phyloP scores from a whole-genome alignment of 2,329 filamentous ascomycete species.

The Xylariaceae sp. region DNA sequence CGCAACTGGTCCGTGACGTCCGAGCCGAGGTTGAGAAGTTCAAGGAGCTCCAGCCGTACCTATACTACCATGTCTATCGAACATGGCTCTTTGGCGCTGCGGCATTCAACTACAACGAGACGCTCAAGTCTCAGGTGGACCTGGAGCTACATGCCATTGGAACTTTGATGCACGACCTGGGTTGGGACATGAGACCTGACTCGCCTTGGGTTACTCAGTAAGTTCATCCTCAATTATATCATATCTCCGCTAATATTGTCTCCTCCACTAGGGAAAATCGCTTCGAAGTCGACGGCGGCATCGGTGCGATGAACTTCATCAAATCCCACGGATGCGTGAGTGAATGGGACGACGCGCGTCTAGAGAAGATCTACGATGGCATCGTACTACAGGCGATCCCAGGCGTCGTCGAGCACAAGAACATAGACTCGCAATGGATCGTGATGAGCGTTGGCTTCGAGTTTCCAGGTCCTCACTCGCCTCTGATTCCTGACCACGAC shows the following conservation, averaged over 20 bases:
- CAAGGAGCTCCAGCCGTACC: slow-evolving; percentile 3
- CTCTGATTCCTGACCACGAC: slow-evolving; percentile 2
- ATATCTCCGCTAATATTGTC: not conserved
- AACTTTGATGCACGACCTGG: slow-evolving; percentile 8
- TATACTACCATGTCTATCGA: slow-evolving; percentile 6
- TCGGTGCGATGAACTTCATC: slow-evolving; percentile 1
- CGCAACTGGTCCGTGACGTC: slow-evolving; percentile 5
- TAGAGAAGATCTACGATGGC: slow-evolving; percentile 6
- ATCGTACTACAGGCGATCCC: slow-evolving; percentile 5
- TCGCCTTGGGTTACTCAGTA: not conserved
- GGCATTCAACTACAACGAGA: slow-evolving; percentile 9
- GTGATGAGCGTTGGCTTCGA: slow-evolving; percentile 7
- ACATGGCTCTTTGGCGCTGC: slow-evolving; percentile 9
- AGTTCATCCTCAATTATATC: not conserved
- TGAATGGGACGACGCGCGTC: slow-evolving; percentile 2
- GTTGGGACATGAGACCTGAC: slow-evolving; percentile 8
- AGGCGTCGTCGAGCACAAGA: slow-evolving; percentile 1
- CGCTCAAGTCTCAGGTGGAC: slow-evolving; percentile 5
- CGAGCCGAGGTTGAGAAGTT: slow-evolving; percentile 4
- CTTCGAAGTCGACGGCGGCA: slow-evolving; percentile 6
- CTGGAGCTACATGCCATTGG: slow-evolving; percentile 8
- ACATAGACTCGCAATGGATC: slow-evolving; percentile 3
- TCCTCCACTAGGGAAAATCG: not conserved
- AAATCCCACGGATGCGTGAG: not conserved
- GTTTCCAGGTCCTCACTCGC: slow-evolving; percentile 1